Base-by-base conservation (phyloP, 2,329 filamentous ascomycete species). In the Talaromyces verruculosus region DNA sequence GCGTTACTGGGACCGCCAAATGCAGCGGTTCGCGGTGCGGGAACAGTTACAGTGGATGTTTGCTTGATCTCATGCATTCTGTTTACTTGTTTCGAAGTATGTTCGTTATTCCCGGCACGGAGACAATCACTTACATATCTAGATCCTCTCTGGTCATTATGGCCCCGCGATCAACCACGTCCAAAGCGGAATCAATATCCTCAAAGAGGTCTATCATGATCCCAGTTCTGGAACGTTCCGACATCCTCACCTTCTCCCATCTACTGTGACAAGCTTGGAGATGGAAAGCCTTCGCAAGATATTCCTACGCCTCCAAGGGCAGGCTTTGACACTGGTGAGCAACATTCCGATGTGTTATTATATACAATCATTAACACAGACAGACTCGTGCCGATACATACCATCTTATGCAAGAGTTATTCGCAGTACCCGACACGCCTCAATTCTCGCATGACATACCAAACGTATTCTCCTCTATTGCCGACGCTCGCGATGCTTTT, bases 31-130 rank as follows among this genome's bases (percentile, higher is more conserved):
- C n/a, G 25, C 22, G 11, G 19, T 30, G 19, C 22, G 11, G 58
- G 10, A 30, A 65, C 55, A 33, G 39, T 65, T 6, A 65, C 64
- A 6, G 58, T 65, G 37, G 68, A 67, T 55, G 68, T 71, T 0
- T 71, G 67, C 30, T 58, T 70, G 22, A 69, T 71, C 33, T 69
- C 70, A 0, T 73, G 72, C 59, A 69, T 74, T 13, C 64, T 75
- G 6, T 72, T 74, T 30, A 67, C 71, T 49, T 73, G 72, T 55
- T 69, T 72, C 41, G 71, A 73, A 63, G 71, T 73, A 49, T 25
- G 39, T 28, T 10, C 3, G 11, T 51, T 55, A 15, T 13, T 28
- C 10, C 19, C 33, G 7, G 43, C 37, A 59, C 17, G 30, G n/a
- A 64, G 15, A 49, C 15, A 25, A n/a, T 28, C 5, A 13, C 58